These are phyloP conservation scores for Phytophthora cajani DNA, from an alignment of 352 stramenopile species.

Conservation along the genomic window DNA sequence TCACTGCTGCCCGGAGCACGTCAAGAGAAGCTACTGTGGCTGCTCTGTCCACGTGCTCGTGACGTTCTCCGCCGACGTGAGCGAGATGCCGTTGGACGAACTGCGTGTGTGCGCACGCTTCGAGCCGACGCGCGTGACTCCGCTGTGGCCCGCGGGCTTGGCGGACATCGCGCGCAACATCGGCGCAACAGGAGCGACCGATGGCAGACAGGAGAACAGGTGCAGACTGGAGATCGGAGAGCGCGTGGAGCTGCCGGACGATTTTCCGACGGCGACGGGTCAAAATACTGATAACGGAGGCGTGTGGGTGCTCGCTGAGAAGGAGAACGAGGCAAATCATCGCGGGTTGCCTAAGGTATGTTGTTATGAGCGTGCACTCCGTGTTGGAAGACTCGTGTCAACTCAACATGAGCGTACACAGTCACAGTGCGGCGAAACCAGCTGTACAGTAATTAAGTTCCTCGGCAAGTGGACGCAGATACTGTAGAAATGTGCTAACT, in stretches of 20 bases:
- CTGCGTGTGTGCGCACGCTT: conserved; percentile 37
- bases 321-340: background rate
- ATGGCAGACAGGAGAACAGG: background rate
- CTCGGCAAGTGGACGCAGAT: background rate
- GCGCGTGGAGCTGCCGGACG: background rate
- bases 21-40: conserved; percentile 41
- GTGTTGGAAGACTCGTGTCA: background rate
- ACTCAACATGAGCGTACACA: background rate
- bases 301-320: background rate
- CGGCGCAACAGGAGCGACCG: no score
- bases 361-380: no score
- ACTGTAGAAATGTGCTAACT: background rate
- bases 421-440: background rate
- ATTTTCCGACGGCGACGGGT: background rate
- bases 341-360: background rate
- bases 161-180: background rate
- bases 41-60: conserved; percentile 39
- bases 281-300: background rate
- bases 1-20: conserved; percentile 45
- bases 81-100: conserved; percentile 6
- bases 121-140: conserved; percentile 20
- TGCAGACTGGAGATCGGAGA: background rate
- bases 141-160: conserved; percentile 6
- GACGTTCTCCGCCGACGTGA: conserved; percentile 16
- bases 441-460: background rate